Conservation (phyloP, 352 stramenopile species). For the Pythium biforme region DNA sequence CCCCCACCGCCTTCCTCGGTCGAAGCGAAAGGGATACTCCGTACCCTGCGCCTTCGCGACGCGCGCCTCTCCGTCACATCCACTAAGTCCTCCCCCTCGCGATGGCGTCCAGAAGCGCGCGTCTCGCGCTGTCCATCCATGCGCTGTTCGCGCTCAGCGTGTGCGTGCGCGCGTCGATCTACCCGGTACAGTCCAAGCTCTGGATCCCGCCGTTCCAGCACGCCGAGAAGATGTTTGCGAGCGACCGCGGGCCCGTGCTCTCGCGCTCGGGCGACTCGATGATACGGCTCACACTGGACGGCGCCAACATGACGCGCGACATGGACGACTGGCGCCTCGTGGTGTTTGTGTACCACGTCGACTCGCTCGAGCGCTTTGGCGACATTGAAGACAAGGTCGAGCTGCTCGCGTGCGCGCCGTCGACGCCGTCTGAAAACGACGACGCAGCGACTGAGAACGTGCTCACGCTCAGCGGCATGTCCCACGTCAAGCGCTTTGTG, state of each 20-base stretch:
- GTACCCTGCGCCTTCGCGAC: too few species aligned
- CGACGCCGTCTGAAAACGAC: conserved; percentile 29
- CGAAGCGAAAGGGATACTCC: too few species aligned
- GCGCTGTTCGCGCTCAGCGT: conserved; percentile 8
- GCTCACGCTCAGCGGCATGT: conserved; percentile 56
- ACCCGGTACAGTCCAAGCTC: conserved; percentile 61
- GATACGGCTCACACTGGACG: conserved; percentile 66
- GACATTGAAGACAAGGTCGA: conserved; percentile 68
- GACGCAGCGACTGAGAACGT: not conserved
- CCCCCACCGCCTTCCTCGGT: not conserved
- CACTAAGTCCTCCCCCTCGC: not conserved
- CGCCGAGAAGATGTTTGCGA: conserved; percentile 86
- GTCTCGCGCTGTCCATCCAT: too few species aligned
- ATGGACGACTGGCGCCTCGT: conserved; percentile 76
- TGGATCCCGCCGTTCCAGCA: conserved; percentile 83
- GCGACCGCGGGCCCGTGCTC: conserved; percentile 64
- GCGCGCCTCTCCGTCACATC: too few species aligned
- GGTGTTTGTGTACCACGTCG: conserved; percentile 83
- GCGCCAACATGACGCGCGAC: conserved; percentile 63
- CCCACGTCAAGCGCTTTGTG: conserved; percentile 55
- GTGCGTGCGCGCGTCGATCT: conserved; percentile 52
- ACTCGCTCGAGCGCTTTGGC: conserved; percentile 62
- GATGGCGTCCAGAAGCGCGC: conserved; percentile 4
- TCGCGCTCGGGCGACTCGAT: conserved; percentile 60
- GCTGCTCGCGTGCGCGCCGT: conserved; percentile 57